A percentile compares a stretch with the other conserved stretches of the same genome.
These are phyloP conservation scores for Fusarium albidum DNA, from an alignment of 2,329 filamentous ascomycete species.

Conservation along the genomic window DNA sequence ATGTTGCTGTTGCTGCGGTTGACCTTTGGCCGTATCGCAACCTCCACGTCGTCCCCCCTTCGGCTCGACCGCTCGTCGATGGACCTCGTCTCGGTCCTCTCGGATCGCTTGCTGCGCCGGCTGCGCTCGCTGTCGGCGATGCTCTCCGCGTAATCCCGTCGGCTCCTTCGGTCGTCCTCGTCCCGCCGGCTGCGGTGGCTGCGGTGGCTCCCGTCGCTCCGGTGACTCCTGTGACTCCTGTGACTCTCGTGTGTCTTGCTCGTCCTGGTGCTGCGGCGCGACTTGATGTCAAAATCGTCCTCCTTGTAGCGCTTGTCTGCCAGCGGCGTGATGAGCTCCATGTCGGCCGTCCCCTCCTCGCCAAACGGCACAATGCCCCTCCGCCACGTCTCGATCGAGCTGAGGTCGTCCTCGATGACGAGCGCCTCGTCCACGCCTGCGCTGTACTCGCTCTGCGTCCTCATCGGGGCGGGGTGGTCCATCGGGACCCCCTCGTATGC, in stretches of 20 bases:
- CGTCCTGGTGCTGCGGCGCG: constrained; percentile 46
- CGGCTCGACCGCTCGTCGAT: constrained; percentile 47
- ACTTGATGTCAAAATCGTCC: constrained; percentile 52
- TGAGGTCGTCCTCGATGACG: constrained; percentile 65
- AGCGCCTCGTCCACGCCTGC: constrained; percentile 61
- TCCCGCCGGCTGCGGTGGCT: constrained; percentile 36
- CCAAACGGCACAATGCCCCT: constrained; percentile 61
- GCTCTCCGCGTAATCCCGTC: constrained; percentile 43
- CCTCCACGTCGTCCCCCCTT: constrained; percentile 48
- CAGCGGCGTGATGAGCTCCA: constrained; percentile 66
- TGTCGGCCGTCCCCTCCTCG: constrained; percentile 57
- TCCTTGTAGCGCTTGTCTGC: constrained; percentile 52
- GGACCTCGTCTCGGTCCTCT: constrained; percentile 44
- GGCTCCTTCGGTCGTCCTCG: constrained; percentile 35
- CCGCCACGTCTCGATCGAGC: constrained; percentile 66
- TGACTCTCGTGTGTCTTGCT: constrained; percentile 40
- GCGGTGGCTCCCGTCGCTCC: constrained; percentile 43
- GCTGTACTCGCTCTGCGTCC: constrained; percentile 43
- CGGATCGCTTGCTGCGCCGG: constrained; percentile 43
- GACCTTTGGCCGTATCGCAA: constrained; percentile 56
- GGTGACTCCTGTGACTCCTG: constrained; percentile 40
- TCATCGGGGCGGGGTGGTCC: constrained; percentile 38
- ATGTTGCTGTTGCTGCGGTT: constrained; percentile 58
- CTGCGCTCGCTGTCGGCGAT: constrained; percentile 50
- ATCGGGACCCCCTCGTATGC: constrained; percentile 37